These are phyloP conservation scores for Leptographium procerum DNA, from an alignment of 2,329 filamentous ascomycete species.

Conservation along the genomic window DNA sequence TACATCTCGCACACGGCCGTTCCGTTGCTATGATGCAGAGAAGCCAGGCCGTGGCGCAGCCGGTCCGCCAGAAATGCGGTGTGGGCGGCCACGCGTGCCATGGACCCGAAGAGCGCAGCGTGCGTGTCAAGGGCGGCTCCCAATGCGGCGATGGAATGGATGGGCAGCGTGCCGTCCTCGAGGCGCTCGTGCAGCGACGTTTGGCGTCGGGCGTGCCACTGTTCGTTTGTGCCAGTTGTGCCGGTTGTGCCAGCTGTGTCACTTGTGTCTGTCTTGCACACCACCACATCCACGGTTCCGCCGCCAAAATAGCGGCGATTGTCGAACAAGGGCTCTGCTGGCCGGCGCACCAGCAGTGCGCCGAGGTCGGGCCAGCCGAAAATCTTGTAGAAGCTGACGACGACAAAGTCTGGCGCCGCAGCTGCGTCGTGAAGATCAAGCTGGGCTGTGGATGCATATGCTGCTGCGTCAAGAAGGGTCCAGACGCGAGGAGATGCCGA, in stretches of 20 bases:
- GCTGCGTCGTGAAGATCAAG: conserved; percentile 55
- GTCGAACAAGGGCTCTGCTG: conserved; percentile 51
- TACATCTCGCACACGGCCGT: conserved; percentile 47
- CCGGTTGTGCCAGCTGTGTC: conserved; percentile 6
- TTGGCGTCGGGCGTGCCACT: conserved; percentile 73
- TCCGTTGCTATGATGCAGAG: conserved; percentile 60
- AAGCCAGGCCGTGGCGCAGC: conserved; percentile 45
- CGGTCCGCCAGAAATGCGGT: conserved; percentile 51
- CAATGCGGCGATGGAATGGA: conserved; percentile 81
- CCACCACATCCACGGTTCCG: conserved; percentile 85
- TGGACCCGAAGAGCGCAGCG: conserved; percentile 55
- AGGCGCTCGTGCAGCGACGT: conserved; percentile 62
- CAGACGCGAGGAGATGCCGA: conserved; percentile 29
- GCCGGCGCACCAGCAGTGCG: conserved; percentile 68
- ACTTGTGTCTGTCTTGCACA: too few relatives aligned
- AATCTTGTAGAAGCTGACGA: conserved; percentile 91
- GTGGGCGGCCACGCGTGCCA: conserved; percentile 59
- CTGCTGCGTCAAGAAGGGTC: conserved; percentile 75
- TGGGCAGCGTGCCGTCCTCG: conserved; percentile 83
- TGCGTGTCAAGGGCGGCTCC: conserved; percentile 64
- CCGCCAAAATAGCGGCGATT: conserved; percentile 79
- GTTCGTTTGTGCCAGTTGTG: conserved; percentile 43
- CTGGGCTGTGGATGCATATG: conserved; percentile 64
- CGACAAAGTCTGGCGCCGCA: conserved; percentile 68
- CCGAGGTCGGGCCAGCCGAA: conserved; percentile 93